Evolutionary conservation across 2,329 filamentous ascomycete genomes (phyloP), one percentile per base, ranked within the genome.

Genomic region (Sphaerulina musiva): DNA sequence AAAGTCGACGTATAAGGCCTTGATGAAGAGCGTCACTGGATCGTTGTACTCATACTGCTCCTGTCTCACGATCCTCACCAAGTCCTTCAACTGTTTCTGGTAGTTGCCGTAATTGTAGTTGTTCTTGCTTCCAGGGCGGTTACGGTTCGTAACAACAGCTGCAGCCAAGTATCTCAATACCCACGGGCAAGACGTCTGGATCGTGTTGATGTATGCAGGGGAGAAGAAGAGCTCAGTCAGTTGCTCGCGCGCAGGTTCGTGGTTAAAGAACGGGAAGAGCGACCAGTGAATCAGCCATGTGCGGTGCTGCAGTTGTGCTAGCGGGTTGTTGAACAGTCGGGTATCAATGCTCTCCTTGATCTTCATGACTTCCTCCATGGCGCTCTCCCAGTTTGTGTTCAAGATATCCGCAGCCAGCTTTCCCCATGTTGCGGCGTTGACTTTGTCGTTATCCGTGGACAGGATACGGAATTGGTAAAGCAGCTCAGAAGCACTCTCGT

Each of bases 281-380:
- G 89, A 85, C 91, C 93, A 98, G 86, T 98, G 93, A 67, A 95
- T 87, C 68, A 98, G 80, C 89, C 92, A 95, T 55, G 91, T 95
- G 70, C 93, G 89, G 80, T 96, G 92, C 72, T 92, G 86, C 59
- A 98, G 86, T 78, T 98, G 93, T 57, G 88, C 91, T 61, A 96
- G 82, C 29, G 92, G 88, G 80, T 95, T 96, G 81, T 86, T 93
- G 81, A 95, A 96, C 59, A 97, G 84, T 72, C 90, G 89, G 55
- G 86, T 89, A 73, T 98, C 93, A 73, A 98, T 97, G 67, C 79
- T 81, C 74, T 95, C 90, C 75, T 89, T 88, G 59, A 95, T 87
- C 74, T 93, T 95, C 68, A 86, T 83, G 47, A 95, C 78, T 75
- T 95, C 90, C 74, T 95, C 89, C 74, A 95, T 85, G 46, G 89